Evolutionary conservation across 2,329 filamentous ascomycete genomes (phyloP).

Genomic region (Colletotrichum lentis): DNA sequence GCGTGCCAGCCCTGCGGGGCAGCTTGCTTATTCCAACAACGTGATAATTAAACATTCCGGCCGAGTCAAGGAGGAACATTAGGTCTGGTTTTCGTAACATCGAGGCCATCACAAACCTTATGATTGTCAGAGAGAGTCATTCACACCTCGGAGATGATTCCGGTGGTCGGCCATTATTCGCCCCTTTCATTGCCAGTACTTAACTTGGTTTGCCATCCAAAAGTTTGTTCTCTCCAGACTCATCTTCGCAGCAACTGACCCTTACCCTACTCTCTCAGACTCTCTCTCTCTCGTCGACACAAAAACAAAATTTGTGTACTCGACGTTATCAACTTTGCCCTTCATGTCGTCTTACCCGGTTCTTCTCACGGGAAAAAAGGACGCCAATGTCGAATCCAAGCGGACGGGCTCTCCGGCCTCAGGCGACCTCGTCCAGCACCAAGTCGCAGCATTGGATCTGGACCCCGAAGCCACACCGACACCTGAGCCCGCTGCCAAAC

Average conservation of each 20-base stretch:
- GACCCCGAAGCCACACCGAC: background rate
- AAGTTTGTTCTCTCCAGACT: background rate
- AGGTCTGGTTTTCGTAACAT: too few relatives aligned
- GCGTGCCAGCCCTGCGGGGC: too few relatives aligned
- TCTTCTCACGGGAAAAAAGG: background rate
- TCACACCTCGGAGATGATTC: too few relatives aligned
- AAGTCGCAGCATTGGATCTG: background rate
- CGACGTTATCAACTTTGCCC: background rate
- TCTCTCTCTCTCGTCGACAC: too few relatives aligned
- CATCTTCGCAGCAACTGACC: background rate
- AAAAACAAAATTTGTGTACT: background rate
- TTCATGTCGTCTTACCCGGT: background rate
- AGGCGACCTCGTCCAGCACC: background rate
- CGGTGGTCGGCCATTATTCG: too few relatives aligned
- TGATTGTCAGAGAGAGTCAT: too few relatives aligned
- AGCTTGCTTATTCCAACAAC: too few relatives aligned
- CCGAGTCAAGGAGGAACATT: too few relatives aligned
- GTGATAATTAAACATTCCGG: too few relatives aligned
- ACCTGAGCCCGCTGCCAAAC: constrained; percentile 22
- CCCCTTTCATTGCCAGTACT: too few relatives aligned
- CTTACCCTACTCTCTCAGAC: background rate
- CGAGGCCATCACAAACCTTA: too few relatives aligned
- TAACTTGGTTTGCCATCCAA: too few relatives aligned
- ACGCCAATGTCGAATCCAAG: background rate
- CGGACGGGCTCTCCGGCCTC: background rate